phyloP scores from a whole-genome alignment of 1,284 basidiomycete genomes.

The Gymnopus androsaceus region DNA sequence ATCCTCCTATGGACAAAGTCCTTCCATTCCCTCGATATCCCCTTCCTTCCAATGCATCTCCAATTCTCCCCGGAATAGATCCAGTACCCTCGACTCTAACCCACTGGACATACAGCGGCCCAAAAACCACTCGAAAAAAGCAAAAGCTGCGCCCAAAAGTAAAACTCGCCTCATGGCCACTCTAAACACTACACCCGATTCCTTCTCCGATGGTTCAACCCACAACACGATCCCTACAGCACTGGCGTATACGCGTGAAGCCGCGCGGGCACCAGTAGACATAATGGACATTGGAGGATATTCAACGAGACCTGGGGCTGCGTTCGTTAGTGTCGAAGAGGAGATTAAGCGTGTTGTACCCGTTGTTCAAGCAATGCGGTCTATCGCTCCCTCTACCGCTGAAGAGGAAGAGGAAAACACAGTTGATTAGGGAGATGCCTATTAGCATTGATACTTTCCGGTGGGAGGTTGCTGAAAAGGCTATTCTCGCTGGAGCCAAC shows the following conservation, averaged over 20 bases:
- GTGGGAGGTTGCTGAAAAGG: constrained; percentile 75
- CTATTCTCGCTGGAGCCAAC: constrained; percentile 83
- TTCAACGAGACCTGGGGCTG: constrained; percentile 83
- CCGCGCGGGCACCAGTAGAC: constrained; percentile 60
- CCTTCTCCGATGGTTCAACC: constrained; percentile 88
- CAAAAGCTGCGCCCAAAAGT: constrained; percentile 16
- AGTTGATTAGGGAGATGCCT: constrained; percentile 42
- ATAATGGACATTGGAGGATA: constrained; percentile 95
- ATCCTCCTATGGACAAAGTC: constrained; percentile 62
- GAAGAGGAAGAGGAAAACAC: constrained; percentile 11
- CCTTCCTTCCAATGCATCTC: constrained; percentile 23
- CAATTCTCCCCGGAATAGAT: constrained; percentile 21
- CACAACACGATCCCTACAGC: constrained; percentile 55
- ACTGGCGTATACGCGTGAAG: constrained; percentile 46
- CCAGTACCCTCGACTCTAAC: constrained; percentile 51
- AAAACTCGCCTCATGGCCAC: constrained; percentile 90
- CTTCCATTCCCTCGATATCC: constrained; percentile 63
- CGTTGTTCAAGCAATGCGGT: constrained; percentile 54
- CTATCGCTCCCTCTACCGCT: neutral
- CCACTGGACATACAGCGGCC: constrained; percentile 52
- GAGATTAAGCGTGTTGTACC: constrained; percentile 80
- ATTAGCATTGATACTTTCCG: constrained; percentile 96
- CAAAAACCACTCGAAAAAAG: constrained; percentile 17
- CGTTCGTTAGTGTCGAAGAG: constrained; percentile 68
- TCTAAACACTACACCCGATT: constrained; percentile 94